Evolutionary conservation across 495 filamentous ascomycete genomes (phyloP).

Genomic region (Alectoria sarmentosa): DNA sequence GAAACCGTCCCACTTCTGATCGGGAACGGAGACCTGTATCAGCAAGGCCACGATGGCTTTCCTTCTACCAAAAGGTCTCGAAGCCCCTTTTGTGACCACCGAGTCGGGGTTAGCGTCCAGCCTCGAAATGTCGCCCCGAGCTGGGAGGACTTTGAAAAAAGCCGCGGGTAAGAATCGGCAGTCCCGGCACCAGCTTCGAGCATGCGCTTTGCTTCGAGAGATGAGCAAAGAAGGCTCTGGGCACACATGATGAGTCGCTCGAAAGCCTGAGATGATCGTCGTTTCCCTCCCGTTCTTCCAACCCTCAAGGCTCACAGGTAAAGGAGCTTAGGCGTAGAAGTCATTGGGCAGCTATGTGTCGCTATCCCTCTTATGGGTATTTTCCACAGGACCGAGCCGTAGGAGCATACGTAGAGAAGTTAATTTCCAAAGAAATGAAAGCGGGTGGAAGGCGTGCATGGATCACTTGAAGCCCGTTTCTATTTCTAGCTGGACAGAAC

Average conservation of each 20-base stretch:
- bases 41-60: background rate
- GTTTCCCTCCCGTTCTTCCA: background rate
- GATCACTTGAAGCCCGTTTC: background rate
- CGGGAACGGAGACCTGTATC: background rate
- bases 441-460: background rate
- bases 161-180: no score
- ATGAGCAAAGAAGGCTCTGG: background rate
- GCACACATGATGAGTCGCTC: background rate
- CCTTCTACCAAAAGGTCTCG: background rate
- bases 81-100: background rate
- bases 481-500: background rate
- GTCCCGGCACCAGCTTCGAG: background rate
- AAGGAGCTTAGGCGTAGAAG: background rate
- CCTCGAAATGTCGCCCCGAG: background rate
- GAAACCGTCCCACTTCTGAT: background rate
- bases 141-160: background rate
- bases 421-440: no score
- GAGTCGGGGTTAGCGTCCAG: background rate
- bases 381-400: no score
- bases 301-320: background rate
- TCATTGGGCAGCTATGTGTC: no score
- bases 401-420: no score
- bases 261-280: background rate
- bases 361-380: no score
- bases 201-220: background rate